Percentiles rank a stretch among this genome's conserved stretches.
phyloP scores from a whole-genome alignment of 768 basidiomycete species.

The Trametes punicea region DNA sequence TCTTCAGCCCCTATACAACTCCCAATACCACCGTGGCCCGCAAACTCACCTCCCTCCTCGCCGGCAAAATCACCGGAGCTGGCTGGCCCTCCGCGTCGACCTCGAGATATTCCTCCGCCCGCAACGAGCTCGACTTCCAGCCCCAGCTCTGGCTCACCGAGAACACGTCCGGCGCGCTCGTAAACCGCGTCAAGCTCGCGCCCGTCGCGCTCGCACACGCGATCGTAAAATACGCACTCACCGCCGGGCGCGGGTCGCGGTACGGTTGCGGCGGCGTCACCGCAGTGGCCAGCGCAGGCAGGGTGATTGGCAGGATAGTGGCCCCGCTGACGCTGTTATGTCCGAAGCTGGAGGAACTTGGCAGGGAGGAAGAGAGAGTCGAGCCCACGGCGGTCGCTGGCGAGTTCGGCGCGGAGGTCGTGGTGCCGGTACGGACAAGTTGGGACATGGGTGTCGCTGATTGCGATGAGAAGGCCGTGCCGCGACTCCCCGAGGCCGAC shows the following conservation, averaged over 20 bases:
- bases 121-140: conserved; percentile 70
- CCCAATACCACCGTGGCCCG: conserved; percentile 79
- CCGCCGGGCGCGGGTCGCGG: conserved; percentile 66
- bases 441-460: conserved; percentile 8
- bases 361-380: conserved; percentile 6
- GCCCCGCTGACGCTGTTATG: conserved; percentile 4
- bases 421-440: conserved; percentile 40
- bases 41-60: conserved; percentile 53
- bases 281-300: conserved; percentile 45
- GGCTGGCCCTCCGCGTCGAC: conserved; percentile 21
- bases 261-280: conserved; percentile 63
- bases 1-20: conserved; percentile 63
- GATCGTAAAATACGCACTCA: conserved; percentile 82
- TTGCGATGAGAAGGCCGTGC: background rate
- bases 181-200: conserved; percentile 77
- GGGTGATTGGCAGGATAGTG: conserved; percentile 5
- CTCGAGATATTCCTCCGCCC: conserved; percentile 44
- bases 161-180: conserved; percentile 84
- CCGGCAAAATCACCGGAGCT: conserved; percentile 19
- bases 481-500: conserved; percentile 3
- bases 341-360: background rate
- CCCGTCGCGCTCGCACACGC: conserved; percentile 80
- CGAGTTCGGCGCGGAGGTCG: conserved; percentile 22
- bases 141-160: conserved; percentile 89
- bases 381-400: conserved; percentile 11